Evolutionary conservation across 345 rosid genomes (phyloP).

Genomic region (Gossypium anomalum): DNA sequence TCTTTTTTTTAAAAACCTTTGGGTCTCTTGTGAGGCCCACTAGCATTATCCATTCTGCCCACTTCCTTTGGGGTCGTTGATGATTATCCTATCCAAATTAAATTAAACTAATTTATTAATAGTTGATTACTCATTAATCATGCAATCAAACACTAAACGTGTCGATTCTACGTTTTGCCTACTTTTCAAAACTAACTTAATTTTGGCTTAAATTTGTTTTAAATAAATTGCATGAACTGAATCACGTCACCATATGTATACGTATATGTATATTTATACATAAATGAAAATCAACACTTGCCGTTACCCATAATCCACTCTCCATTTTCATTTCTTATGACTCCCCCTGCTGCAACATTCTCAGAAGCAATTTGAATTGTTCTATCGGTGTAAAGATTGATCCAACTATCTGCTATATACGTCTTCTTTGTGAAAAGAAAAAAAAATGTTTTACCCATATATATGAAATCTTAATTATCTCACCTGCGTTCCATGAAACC

Average conservation of each 20-base stretch:
- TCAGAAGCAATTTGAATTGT: too few relatives aligned
- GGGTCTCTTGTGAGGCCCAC: constrained; percentile 9
- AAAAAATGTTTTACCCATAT: accelerated
- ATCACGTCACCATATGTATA: not conserved
- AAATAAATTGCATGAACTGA: not conserved
- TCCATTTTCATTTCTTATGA: too few relatives aligned
- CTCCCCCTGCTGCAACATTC: too few relatives aligned
- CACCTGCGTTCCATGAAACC: too few relatives aligned
- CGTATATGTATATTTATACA: not conserved
- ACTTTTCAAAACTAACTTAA: not conserved
- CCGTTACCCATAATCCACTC: too few relatives aligned
- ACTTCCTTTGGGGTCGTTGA: constrained; percentile 14
- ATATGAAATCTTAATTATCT: too few relatives aligned
- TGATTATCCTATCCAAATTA: constrained; percentile 7
- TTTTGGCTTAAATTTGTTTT: not conserved
- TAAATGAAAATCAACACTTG: too few relatives aligned
- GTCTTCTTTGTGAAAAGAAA: too few relatives aligned
- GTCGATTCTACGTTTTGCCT: not conserved
- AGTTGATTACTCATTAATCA: not conserved
- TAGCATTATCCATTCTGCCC: not conserved
- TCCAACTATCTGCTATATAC: too few relatives aligned
- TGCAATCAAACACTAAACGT: not conserved
- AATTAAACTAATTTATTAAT: not conserved
- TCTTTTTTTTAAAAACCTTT: not conserved
- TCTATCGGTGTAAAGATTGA: too few relatives aligned